A percentile compares a stretch with the other conserved stretches of the same genome.
Conservation (phyloP, 2,329 filamentous ascomycete species). For the Neurospora sp. region DNA sequence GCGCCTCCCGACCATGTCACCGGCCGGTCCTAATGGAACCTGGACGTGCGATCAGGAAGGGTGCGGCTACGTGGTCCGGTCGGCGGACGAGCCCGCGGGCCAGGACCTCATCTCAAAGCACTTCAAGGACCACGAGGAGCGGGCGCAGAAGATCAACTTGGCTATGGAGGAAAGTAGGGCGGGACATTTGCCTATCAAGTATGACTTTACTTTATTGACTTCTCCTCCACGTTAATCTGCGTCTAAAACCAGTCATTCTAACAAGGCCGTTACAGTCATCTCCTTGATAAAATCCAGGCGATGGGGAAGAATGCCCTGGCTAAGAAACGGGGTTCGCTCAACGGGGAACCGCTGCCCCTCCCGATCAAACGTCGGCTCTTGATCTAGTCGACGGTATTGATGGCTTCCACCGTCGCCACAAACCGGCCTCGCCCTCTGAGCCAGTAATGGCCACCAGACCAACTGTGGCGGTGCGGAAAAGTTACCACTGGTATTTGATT, state of each 20-base stretch:
- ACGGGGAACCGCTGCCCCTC: conserved; percentile 26
- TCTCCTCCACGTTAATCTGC: conserved; percentile 10
- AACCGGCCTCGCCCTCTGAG: not conserved
- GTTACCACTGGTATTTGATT: not conserved
- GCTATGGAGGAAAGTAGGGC: conserved; percentile 46
- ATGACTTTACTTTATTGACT: conserved; percentile 24
- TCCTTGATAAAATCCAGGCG: conserved; percentile 44
- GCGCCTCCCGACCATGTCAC: conserved; percentile 35
- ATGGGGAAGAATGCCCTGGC: conserved; percentile 30
- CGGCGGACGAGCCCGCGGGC: conserved; percentile 45
- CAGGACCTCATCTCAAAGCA: conserved; percentile 50
- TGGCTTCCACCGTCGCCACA: not conserved
- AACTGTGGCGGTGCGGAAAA: not conserved
- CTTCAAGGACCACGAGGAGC: conserved; percentile 48
- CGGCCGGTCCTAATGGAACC: conserved; percentile 48
- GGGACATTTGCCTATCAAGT: conserved; percentile 47
- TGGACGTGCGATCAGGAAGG: conserved; percentile 58
- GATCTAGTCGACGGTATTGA: conserved; percentile 17
- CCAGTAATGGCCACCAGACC: not conserved
- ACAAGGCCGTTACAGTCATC: conserved; percentile 31
- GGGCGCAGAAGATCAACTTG: conserved; percentile 38
- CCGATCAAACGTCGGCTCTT: conserved; percentile 38
- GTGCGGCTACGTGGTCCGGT: conserved; percentile 54
- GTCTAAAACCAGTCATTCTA: conserved; percentile 21
- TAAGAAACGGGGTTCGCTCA: conserved; percentile 22